Conservation (phyloP, 108 stramenopile genomes). For the Cyclotella cryptica region DNA sequence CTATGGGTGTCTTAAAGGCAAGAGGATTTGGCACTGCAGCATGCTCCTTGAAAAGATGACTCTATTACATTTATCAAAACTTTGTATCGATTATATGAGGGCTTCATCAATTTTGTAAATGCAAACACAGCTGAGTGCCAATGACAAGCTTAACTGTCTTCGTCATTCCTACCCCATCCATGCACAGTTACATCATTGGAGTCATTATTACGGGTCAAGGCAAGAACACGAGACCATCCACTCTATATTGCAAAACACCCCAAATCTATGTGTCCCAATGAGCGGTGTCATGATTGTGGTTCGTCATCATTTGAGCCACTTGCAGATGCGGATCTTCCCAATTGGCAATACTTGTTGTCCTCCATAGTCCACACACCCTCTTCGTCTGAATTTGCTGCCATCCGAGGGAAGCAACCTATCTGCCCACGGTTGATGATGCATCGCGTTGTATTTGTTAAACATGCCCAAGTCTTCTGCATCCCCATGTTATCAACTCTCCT, state of each 20-base stretch:
- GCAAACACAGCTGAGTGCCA: slow-evolving; percentile 54
- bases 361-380: slow-evolving; percentile 78
- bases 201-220: slow-evolving; percentile 35
- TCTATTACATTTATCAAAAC: not conserved
- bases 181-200: slow-evolving; percentile 34
- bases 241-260: slow-evolving; percentile 50
- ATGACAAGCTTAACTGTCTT: slow-evolving; percentile 37
- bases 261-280: slow-evolving; percentile 39
- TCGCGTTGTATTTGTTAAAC: too few species aligned
- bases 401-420: slow-evolving; percentile 82
- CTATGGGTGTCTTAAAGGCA: slow-evolving; percentile 54
- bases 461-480: slow-evolving; percentile 78
- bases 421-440: slow-evolving; percentile 23
- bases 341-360: slow-evolving; percentile 85
- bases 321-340: slow-evolving; percentile 53
- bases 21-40: slow-evolving; percentile 80
- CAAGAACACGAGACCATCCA: slow-evolving; percentile 78
- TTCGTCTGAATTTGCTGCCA: slow-evolving; percentile 71
- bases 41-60: slow-evolving; percentile 33
- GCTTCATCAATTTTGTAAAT: not conserved
- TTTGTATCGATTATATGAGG: not conserved
- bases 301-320: not conserved
- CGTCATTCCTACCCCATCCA: slow-evolving; percentile 83
- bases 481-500: slow-evolving; percentile 81
- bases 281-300: slow-evolving; percentile 51